Conservation (phyloP, 2,329 filamentous ascomycete genomes). For the Byssothecium circinans region DNA sequence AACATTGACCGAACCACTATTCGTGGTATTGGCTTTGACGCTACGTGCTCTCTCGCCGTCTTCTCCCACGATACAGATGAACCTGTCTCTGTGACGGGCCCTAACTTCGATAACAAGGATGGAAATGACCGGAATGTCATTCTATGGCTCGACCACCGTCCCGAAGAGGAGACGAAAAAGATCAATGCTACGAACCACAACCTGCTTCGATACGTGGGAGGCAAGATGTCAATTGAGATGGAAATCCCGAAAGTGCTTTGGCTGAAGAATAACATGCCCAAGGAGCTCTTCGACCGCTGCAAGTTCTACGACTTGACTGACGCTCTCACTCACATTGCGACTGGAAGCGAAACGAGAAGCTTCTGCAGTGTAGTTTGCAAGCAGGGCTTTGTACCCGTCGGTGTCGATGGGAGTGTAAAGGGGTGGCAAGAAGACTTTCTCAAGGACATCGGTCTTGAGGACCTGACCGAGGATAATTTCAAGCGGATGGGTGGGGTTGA, state of each 20-base stretch:
- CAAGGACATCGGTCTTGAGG: conserved; percentile 79
- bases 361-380: conserved; percentile 98
- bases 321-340: conserved; percentile 90
- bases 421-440: conserved; percentile 98
- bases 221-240: conserved; percentile 99
- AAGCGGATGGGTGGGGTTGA: conserved; percentile 92
- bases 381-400: conserved; percentile 95
- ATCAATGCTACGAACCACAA: conserved; percentile 94
- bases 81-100: conserved; percentile 86
- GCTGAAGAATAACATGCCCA: conserved; percentile 98
- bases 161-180: conserved; percentile 84
- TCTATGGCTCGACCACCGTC: conserved; percentile 94
- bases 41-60: conserved; percentile 94
- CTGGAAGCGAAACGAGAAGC: conserved; percentile 86
- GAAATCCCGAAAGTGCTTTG: conserved; percentile 98
- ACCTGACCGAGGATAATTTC: conserved; percentile 83
- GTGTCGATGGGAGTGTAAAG: conserved; percentile 94
- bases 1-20: conserved; percentile 74
- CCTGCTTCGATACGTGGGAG: conserved; percentile 91
- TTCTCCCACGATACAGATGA: conserved; percentile 88
- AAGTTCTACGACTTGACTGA: conserved; percentile 97
- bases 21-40: conserved; percentile 93
- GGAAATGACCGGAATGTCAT: conserved; percentile 92
- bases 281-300: conserved; percentile 85
- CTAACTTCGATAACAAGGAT: conserved; percentile 74